These are phyloP conservation scores for Lachancea fermentati DNA, from an alignment of 805 yeast genomes.

Conservation along the genomic window DNA sequence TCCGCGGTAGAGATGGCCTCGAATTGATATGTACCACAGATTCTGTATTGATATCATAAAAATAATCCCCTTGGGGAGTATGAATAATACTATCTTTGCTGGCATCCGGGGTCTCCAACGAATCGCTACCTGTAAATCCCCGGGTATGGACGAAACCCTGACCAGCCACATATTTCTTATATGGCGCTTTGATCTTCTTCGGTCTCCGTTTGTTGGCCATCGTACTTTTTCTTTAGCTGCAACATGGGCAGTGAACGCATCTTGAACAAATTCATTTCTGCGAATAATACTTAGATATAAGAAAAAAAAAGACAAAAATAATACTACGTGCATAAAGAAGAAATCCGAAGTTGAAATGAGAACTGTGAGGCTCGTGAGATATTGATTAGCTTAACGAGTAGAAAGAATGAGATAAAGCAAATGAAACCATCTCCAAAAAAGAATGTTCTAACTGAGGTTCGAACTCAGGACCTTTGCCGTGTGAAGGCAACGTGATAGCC, in stretches of 20 bases:
- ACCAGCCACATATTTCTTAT: conserved; percentile 61
- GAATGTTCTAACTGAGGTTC: conserved; percentile 34
- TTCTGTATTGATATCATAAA: conserved; percentile 15
- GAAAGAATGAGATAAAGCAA: too few species aligned
- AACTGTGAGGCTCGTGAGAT: too few species aligned
- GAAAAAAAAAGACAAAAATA: too few species aligned
- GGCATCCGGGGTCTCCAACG: conserved; percentile 7
- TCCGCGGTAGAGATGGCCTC: background rate
- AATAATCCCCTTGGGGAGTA: conserved; percentile 17
- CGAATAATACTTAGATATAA: too few species aligned
- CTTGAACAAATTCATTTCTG: background rate
- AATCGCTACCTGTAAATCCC: conserved; percentile 36
- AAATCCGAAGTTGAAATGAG: too few species aligned
- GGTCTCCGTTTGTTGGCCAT: conserved; percentile 91
- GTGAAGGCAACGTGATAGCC: conserved; percentile 38
- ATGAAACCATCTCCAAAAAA: conserved; percentile 2
- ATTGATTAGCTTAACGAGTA: too few species aligned
- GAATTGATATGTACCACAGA: conserved; percentile 9
- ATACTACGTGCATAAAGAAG: too few species aligned
- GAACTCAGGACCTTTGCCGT: conserved; percentile 38
- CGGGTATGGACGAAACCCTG: conserved; percentile 30
- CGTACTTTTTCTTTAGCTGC: background rate
- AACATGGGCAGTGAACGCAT: background rate
- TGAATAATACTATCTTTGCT: conserved; percentile 7
- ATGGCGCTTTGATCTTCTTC: conserved; percentile 74